Conservation (phyloP, 805 yeast species). For the Yarrowia sp. region DNA sequence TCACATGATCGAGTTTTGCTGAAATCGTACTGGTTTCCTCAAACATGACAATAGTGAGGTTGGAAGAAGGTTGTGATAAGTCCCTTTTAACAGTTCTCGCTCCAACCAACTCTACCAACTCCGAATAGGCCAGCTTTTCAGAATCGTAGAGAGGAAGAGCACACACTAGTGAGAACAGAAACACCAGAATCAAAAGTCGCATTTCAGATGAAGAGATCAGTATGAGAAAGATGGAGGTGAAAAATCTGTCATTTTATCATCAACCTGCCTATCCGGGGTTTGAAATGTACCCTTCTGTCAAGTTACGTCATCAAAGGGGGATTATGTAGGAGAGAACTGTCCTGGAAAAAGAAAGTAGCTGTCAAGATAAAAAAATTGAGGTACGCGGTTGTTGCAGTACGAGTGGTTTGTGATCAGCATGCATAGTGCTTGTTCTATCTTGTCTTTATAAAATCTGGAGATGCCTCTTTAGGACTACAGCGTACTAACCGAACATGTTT, state of each 20-base stretch:
- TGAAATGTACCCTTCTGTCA: neutral
- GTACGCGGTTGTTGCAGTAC: too few species aligned
- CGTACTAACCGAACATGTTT: too few species aligned
- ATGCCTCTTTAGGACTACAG: too few species aligned
- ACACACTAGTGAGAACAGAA: neutral
- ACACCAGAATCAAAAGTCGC: neutral
- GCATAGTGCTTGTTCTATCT: too few species aligned
- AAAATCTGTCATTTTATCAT: neutral
- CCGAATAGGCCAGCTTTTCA: neutral
- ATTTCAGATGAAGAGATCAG: neutral
- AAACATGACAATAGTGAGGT: constrained; percentile 9
- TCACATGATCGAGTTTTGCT: neutral
- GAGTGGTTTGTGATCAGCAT: too few species aligned
- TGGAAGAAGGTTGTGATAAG: too few species aligned
- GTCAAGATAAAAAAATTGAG: too few species aligned
- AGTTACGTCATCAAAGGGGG: neutral
- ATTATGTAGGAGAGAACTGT: too few species aligned
- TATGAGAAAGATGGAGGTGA: neutral
- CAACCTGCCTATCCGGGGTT: neutral
- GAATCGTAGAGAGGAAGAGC: neutral
- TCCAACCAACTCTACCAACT: neutral
- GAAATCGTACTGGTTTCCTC: neutral
- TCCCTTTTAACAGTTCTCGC: too few species aligned
- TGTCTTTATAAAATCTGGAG: too few species aligned
- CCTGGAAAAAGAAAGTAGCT: too few species aligned